Conservation (phyloP, 2,329 filamentous ascomycete species). For the Verticillium dahliae region DNA sequence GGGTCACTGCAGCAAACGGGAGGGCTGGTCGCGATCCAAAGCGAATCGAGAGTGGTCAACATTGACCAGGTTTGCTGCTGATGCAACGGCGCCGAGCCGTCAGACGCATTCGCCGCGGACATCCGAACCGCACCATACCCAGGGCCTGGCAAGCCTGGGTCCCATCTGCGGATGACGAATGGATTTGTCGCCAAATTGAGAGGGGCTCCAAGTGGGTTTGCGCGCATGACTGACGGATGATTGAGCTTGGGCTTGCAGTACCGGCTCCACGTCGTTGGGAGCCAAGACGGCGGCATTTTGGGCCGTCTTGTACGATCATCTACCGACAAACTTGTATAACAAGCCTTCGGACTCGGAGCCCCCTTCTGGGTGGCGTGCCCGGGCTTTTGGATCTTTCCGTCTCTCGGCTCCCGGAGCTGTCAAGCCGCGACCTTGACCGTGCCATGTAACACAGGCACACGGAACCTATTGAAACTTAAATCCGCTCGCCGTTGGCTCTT, state of each 20-base stretch:
- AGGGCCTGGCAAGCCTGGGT: neutral
- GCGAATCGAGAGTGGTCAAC: neutral
- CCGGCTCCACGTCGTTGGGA: neutral
- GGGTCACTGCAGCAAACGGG: neutral
- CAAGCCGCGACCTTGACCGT: no score
- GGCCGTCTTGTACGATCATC: no score
- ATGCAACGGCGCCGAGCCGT: neutral
- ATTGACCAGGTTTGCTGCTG: neutral
- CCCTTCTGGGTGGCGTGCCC: no score
- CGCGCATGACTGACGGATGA: neutral
- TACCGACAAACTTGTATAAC: neutral
- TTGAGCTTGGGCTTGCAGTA: neutral
- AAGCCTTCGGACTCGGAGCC: no score
- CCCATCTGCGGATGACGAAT: neutral
- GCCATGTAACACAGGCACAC: no score
- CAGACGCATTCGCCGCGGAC: neutral
- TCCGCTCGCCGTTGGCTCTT: no score
- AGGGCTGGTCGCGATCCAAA: neutral
- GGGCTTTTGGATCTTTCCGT: no score
- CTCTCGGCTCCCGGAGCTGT: no score
- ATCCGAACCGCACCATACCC: neutral
- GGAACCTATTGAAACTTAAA: no score
- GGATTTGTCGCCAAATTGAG: neutral
- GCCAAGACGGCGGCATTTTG: neutral
- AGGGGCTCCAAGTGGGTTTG: neutral